Evolutionary conservation across 148 eudicot genomes (phyloP).

Genomic region (Tetragonia tetragonoides): DNA sequence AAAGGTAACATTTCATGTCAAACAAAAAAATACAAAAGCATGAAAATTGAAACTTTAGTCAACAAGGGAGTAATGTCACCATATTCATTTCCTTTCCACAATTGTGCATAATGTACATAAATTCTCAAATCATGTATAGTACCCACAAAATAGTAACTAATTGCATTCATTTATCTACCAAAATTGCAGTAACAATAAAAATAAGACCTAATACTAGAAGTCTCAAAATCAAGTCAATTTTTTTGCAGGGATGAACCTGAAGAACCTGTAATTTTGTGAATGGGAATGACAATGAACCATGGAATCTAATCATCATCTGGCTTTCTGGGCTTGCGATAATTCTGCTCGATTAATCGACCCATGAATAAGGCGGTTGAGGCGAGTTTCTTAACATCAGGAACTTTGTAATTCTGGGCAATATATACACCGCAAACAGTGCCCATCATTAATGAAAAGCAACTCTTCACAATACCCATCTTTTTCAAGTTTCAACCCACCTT

Average conservation of each 20-base stretch:
- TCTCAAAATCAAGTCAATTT: background rate
- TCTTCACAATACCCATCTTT: conserved; percentile 45
- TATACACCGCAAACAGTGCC: conserved; percentile 60
- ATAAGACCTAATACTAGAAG: background rate
- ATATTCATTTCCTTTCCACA: background rate
- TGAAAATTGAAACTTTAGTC: background rate
- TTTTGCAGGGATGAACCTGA: no score
- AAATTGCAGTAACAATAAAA: background rate
- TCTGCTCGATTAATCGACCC: conserved; percentile 43
- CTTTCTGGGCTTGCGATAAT: conserved; percentile 52
- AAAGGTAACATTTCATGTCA: background rate
- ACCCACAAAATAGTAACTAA: background rate
- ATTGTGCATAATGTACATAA: background rate
- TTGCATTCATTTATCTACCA: background rate
- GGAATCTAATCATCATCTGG: conserved; percentile 24
- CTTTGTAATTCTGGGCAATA: conserved; percentile 73
- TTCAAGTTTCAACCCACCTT: no score
- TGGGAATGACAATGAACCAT: background rate
- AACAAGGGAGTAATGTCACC: no score
- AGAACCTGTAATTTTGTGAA: background rate
- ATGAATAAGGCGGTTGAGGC: conserved; percentile 37
- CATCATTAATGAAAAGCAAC: conserved; percentile 45
- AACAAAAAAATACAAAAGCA: background rate
- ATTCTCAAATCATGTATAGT: background rate
- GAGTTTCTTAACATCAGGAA: conserved; percentile 48